Conservation (phyloP, 495 filamentous ascomycete genomes). For the Hyaloscypha hepaticicola region DNA sequence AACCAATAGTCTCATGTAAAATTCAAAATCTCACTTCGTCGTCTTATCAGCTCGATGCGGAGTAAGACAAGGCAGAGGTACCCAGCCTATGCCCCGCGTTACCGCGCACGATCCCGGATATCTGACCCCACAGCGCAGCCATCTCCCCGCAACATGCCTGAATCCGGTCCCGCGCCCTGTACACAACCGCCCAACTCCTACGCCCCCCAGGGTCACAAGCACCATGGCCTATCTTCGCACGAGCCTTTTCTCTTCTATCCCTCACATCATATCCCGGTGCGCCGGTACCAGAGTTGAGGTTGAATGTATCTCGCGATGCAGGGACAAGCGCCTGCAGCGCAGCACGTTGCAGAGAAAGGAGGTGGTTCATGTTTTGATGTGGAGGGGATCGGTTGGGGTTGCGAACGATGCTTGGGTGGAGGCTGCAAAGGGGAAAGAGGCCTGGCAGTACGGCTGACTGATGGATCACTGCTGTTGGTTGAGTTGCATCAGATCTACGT, state of each 20-base stretch:
- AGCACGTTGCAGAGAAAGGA: background rate
- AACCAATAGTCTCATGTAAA: no score
- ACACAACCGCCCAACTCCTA: background rate
- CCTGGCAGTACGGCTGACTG: background rate
- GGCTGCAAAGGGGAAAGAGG: background rate
- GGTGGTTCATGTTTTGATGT: no score
- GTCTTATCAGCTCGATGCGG: no score
- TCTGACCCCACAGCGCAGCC: background rate
- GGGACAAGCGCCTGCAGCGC: slow-evolving; percentile 3
- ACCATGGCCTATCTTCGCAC: background rate
- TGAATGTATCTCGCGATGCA: background rate
- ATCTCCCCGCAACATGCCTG: background rate
- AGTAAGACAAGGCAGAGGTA: background rate
- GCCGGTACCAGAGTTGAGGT: background rate
- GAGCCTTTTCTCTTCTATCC: background rate
- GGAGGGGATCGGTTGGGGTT: no score
- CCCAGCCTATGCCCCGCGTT: background rate
- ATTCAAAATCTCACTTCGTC: no score
- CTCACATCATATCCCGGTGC: background rate
- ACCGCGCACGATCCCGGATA: background rate
- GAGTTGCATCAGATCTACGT: background rate
- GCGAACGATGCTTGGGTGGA: no score
- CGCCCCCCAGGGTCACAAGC: no score
- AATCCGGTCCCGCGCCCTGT: background rate
- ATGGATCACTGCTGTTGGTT: background rate